Evolutionary conservation across 441 rosid species (phyloP).

Genomic region (Arabidopsis lyrata): DNA sequence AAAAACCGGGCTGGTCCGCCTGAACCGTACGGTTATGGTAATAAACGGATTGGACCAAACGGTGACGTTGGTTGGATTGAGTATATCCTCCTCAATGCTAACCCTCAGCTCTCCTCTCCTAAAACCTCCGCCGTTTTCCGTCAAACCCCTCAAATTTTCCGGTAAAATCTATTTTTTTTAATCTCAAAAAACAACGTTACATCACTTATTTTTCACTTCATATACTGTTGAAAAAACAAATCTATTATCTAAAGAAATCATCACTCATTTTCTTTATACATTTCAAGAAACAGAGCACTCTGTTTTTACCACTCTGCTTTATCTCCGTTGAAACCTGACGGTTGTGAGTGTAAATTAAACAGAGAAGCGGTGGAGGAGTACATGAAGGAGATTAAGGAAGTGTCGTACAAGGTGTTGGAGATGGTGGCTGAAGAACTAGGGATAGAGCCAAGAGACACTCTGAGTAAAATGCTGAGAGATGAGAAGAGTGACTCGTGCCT

Average conservation of each 20-base stretch:
- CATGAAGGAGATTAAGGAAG: conserved; percentile 52
- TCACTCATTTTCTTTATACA: conserved; percentile 3
- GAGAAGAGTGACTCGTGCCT: conserved; percentile 68
- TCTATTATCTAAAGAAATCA: background rate
- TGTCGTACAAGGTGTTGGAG: conserved; percentile 54
- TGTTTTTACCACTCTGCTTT: conserved; percentile 18
- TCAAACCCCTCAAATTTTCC: conserved; percentile 55
- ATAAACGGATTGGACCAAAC: conserved; percentile 74
- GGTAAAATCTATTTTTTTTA: conserved; percentile 49
- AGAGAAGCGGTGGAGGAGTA: conserved; percentile 57
- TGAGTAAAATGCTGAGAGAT: conserved; percentile 57
- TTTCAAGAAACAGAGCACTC: conserved; percentile 27
- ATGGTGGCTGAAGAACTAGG: conserved; percentile 55
- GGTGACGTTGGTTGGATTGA: conserved; percentile 97
- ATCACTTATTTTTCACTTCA: background rate
- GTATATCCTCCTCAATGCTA: conserved; percentile 77
- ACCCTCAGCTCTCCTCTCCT: conserved; percentile 50
- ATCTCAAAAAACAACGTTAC: background rate
- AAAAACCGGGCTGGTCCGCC: conserved; percentile 85
- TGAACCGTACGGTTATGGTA: conserved; percentile 86
- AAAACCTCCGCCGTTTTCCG: conserved; percentile 54
- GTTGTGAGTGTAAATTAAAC: conserved; percentile 7
- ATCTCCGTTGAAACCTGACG: background rate
- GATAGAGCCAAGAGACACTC: conserved; percentile 50
- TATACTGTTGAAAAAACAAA: too few relatives aligned